These are phyloP conservation scores for Suhomyces kilbournensis DNA, from an alignment of 805 yeast genomes.

Conservation along the genomic window DNA sequence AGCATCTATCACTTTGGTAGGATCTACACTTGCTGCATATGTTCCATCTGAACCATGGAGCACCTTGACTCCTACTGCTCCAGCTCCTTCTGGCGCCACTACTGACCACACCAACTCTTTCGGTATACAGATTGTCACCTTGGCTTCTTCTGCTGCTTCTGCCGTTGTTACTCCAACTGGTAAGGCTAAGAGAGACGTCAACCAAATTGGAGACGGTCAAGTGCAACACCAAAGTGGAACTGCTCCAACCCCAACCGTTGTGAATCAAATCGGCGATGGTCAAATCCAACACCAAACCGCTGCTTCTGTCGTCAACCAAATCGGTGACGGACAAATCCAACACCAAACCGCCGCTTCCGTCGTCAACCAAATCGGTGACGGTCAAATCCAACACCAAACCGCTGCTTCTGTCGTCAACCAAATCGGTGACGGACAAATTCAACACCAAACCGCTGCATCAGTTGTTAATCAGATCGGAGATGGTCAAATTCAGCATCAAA, in stretches of 20 bases:
- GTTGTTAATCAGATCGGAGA: constrained; percentile 44
- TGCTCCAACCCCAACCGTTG: constrained; percentile 47
- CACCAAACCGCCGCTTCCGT: constrained; percentile 19
- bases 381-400: constrained; percentile 51
- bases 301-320: constrained; percentile 18
- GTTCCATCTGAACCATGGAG: constrained; percentile 29
- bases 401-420: constrained; percentile 15
- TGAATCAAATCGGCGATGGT: constrained; percentile 47
- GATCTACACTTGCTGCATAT: constrained; percentile 53
- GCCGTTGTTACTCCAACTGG: constrained; percentile 20
- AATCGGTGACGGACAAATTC: constrained; percentile 61
- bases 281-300: constrained; percentile 45
- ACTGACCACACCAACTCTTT: constrained; percentile 56
- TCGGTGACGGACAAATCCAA: constrained; percentile 26
- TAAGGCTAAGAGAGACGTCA: constrained; percentile 9
- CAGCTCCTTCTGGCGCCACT: constrained; percentile 27
- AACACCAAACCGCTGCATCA: constrained; percentile 27
- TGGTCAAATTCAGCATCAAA: constrained; percentile 44
- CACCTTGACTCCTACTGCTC: constrained; percentile 29
- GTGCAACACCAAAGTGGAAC: constrained; percentile 46
- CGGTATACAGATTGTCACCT: constrained; percentile 66
- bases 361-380: constrained; percentile 44
- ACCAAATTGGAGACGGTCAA: constrained; percentile 54
- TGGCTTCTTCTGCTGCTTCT: constrained; percentile 32
- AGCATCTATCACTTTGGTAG: constrained; percentile 38